These are phyloP conservation scores for Nematocida parisii DNA, from an alignment of 371 early-diverging fungal genomes.

Conservation along the genomic window DNA sequence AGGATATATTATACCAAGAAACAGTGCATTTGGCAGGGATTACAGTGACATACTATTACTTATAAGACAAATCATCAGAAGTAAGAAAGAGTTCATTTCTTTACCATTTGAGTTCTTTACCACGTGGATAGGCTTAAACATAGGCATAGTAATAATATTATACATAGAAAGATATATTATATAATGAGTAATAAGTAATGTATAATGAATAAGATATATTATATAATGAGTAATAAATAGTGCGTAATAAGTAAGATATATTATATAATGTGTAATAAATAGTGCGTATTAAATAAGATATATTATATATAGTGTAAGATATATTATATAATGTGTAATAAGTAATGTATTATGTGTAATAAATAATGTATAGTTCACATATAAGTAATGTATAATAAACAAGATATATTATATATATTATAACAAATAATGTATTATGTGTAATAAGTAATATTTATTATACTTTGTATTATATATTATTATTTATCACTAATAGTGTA, in stretches of 20 bases:
- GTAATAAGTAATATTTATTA: no score
- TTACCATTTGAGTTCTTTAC: constrained; percentile 48
- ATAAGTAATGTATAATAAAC: no score
- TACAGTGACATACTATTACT: constrained; percentile 31
- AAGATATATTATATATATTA: no score
- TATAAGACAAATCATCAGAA: constrained; percentile 27
- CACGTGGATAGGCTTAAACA: constrained; percentile 30
- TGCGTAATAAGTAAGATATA: no score
- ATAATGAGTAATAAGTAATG: background rate
- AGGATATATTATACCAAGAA: constrained; percentile 45
- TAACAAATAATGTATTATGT: no score
- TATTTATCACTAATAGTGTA: no score
- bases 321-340: background rate
- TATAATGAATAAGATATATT: no score
- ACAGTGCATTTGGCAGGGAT: constrained; percentile 37
- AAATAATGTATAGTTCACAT: no score
- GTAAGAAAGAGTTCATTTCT: constrained; percentile 17
- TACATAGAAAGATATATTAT: constrained; percentile 28
- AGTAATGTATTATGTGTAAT: background rate
- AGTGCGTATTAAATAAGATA: background rate
- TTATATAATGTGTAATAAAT: no score
- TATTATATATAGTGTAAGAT: background rate
- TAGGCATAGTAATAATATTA: constrained; percentile 18
- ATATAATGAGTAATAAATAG: no score
- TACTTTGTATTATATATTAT: no score